phyloP scores from a whole-genome alignment of 768 basidiomycete genomes.

The Chalciporus pseudorubinellus region DNA sequence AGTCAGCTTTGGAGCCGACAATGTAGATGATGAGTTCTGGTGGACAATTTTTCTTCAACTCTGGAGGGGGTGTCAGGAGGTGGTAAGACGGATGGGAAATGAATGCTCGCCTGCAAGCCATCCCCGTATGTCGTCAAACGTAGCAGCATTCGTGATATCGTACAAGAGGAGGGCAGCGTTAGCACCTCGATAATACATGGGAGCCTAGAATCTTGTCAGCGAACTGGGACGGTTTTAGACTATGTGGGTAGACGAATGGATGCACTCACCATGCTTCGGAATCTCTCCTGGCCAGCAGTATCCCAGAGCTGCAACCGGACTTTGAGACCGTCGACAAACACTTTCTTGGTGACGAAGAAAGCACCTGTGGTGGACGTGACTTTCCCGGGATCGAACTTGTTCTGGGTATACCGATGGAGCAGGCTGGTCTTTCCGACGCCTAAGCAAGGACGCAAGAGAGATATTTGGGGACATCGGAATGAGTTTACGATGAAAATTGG shows the following conservation, averaged over 20 bases:
- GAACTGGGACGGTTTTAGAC: constrained; percentile 14
- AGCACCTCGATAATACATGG: constrained; percentile 96
- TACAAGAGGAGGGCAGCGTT: constrained; percentile 93
- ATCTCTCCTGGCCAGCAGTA: constrained; percentile 91
- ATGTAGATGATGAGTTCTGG: constrained; percentile 92
- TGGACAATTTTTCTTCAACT: constrained; percentile 86
- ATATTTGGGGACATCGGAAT: constrained; percentile 9
- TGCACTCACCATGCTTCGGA: constrained; percentile 76
- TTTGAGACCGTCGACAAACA: constrained; percentile 78
- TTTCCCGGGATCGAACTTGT: constrained; percentile 85
- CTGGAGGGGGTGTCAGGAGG: constrained; percentile 37
- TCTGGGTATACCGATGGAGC: constrained; percentile 85
- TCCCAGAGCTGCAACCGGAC: constrained; percentile 91
- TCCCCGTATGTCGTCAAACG: constrained; percentile 86
- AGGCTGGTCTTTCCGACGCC: constrained; percentile 94
- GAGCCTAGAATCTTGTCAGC: constrained; percentile 54
- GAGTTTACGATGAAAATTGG: constrained; percentile 19
- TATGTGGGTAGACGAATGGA: background rate
- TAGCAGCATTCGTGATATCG: constrained; percentile 87
- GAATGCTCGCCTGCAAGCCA: constrained; percentile 77
- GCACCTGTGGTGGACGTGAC: constrained; percentile 90
- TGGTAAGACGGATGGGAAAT: background rate
- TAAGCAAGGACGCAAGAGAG: constrained; percentile 27
- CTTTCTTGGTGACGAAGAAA: constrained; percentile 92
- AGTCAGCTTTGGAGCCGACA: constrained; percentile 90